Evolutionary conservation across 2,329 filamentous ascomycete genomes (phyloP), one percentile per base, ranked within the genome.

Genomic region (Alternaria infectoria): DNA sequence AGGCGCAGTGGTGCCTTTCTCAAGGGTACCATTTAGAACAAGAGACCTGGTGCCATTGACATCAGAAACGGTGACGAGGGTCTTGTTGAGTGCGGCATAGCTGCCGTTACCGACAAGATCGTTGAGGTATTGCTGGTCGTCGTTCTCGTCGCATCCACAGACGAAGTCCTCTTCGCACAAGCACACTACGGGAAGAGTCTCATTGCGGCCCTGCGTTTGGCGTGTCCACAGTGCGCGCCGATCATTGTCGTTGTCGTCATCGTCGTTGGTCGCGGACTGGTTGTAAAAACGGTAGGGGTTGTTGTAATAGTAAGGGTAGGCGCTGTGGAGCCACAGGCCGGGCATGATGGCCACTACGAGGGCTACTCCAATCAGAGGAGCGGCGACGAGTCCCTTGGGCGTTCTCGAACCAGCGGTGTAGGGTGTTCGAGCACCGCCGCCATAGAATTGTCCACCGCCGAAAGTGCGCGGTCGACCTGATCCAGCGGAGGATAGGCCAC

Each of bases 1-100:
- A 10, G 80, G 72, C 3, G 81, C 79, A 2, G 81, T 82, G 0
- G 83, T 84, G 3, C 79, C 83, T 69, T 91, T 90, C 28, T 89
- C 87, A 4, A 95, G 81, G 0, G 90, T 91, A n/a, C 92, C 92
- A 76, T 93, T 93, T 75, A 95, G 81, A 28, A 92, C 82, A 40
- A 96, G 85, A 1, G 87, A 90, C 5, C 75, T 74, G 2, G 85
- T 90, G 54, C 88, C 88, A 59, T 92, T 89, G 64, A 90, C 85
- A 57, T 84, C 80, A 3, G 85, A 87, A 1, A 94, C 86, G 12
- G 83, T 85, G 60, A 92, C 85, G 2, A 93, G 69, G 0, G 83
- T 84, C 70, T 87, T 84, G 81, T 93, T 90, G 56, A 91, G 81
- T 3, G 75, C 80, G 4, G 75, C 74, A 68, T 89, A 89, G 66